Evolutionary conservation across 192 early-diverging fungal genomes (phyloP).

Genomic region (Coemansia sp.): DNA sequence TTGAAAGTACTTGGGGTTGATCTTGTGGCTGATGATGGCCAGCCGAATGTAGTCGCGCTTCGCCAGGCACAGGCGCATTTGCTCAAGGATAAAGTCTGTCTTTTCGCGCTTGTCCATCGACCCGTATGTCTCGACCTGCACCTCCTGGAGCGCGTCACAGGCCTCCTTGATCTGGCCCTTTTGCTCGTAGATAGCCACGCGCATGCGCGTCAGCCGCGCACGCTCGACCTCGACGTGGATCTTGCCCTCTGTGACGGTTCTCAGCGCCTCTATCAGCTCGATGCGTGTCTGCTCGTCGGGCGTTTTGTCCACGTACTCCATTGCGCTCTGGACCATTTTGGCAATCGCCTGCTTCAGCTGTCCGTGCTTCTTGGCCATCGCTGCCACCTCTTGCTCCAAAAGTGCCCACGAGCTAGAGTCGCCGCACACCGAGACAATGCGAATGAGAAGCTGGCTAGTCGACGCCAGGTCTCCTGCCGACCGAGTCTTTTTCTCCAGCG

Average conservation of each 20-base stretch:
- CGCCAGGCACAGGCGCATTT: constrained; percentile 92
- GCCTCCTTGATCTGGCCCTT: constrained; percentile 90
- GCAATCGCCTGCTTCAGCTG: constrained; percentile 93
- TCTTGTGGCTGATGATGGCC: constrained; percentile 94
- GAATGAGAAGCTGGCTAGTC: constrained; percentile 80
- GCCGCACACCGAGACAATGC: constrained; percentile 72
- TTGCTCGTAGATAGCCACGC: constrained; percentile 85
- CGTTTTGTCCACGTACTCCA: constrained; percentile 83
- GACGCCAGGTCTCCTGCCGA: constrained; percentile 85
- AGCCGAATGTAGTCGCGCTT: constrained; percentile 90
- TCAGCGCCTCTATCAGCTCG: constrained; percentile 89
- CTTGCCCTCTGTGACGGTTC: constrained; percentile 97
- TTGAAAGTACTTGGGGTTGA: constrained; percentile 92
- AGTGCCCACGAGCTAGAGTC: constrained; percentile 78
- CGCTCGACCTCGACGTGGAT: constrained; percentile 99
- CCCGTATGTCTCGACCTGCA: constrained; percentile 98
- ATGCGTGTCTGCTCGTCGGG: constrained; percentile 78
- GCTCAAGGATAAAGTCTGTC: constrained; percentile 98
- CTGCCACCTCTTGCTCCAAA: constrained; percentile 86
- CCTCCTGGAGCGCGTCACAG: constrained; percentile 91
- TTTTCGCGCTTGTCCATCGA: constrained; percentile 99
- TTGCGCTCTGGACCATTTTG: constrained; percentile 92
- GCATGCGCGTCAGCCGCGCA: constrained; percentile 86
- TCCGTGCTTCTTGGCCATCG: constrained; percentile 96
- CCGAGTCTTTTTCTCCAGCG: constrained; percentile 93